A percentile compares a stretch with the other conserved stretches of the same genome.
phyloP scores from a whole-genome alignment of 23 red algal species.

The Gracilaria domingensis region DNA sequence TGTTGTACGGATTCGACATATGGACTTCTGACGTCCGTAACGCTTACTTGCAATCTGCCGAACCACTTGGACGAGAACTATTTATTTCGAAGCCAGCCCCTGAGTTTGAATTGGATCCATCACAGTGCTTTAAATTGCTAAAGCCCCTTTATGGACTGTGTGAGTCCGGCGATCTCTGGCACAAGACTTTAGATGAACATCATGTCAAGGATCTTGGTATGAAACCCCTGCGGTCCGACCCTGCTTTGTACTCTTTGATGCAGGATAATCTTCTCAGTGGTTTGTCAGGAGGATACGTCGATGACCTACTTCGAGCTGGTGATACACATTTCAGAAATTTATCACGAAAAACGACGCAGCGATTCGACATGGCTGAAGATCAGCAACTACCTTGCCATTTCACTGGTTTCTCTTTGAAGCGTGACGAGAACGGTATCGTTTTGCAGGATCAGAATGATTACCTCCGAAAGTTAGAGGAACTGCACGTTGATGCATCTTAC shows the following conservation, averaged over 20 bases:
- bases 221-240: conserved; percentile 7
- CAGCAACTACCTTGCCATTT: conserved; percentile 24
- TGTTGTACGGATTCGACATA: conserved; percentile 7
- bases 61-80: neutral
- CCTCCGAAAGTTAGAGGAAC: conserved; percentile 46
- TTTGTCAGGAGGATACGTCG: conserved; percentile 35
- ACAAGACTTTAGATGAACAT: neutral
- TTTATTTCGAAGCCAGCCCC: conserved; percentile 6
- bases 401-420: conserved; percentile 30
- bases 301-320: conserved; percentile 53
- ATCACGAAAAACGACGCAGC: neutral
- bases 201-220: conserved; percentile 6
- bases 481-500: conserved; percentile 1
- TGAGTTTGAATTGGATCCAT: conserved; percentile 30
- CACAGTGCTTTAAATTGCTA: neutral
- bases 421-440: neutral
- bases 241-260: neutral
- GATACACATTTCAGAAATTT: conserved; percentile 12
- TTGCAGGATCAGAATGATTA: conserved; percentile 40
- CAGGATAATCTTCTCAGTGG: neutral
- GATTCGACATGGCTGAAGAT: conserved; percentile 57
- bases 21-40: conserved; percentile 26
- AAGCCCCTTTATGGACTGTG: conserved; percentile 30
- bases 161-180: conserved; percentile 26
- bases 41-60: conserved; percentile 15